These are phyloP conservation scores for Lactarius indigo DNA, from an alignment of 768 basidiomycete species.

Conservation along the genomic window DNA sequence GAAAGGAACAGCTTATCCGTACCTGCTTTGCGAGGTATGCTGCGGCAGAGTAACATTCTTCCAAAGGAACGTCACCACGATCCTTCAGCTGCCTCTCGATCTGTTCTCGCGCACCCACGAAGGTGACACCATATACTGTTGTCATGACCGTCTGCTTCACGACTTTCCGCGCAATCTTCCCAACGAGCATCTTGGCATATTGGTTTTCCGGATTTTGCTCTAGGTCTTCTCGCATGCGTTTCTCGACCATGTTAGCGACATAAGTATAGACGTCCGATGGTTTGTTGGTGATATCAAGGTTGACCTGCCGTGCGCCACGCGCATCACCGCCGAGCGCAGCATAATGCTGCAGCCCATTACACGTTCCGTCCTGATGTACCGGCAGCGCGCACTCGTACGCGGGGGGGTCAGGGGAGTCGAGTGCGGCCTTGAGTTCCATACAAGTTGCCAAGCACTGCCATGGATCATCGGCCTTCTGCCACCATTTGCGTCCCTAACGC, in stretches of 20 bases:
- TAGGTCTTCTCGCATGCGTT: slow-evolving; percentile 54
- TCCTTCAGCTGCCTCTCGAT: slow-evolving; percentile 87
- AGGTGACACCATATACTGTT: slow-evolving; percentile 97
- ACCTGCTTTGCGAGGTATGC: slow-evolving; percentile 81
- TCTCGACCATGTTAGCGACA: slow-evolving; percentile 84
- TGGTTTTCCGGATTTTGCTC: slow-evolving; percentile 35
- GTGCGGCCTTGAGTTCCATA: slow-evolving; percentile 79
- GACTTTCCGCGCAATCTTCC: slow-evolving; percentile 86
- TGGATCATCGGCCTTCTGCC: slow-evolving; percentile 88
- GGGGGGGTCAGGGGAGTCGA: slow-evolving; percentile 62
- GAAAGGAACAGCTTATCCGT: background rate
- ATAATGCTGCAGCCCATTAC: slow-evolving; percentile 98
- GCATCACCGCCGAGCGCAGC: slow-evolving; percentile 94
- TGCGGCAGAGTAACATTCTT: slow-evolving; percentile 70
- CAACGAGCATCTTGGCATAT: slow-evolving; percentile 59
- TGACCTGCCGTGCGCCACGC: slow-evolving; percentile 88
- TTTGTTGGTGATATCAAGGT: slow-evolving; percentile 75
- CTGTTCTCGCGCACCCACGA: slow-evolving; percentile 90
- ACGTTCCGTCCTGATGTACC: slow-evolving; percentile 97
- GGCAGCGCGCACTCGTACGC: slow-evolving; percentile 69
- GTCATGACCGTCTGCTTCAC: slow-evolving; percentile 99
- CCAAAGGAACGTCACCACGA: slow-evolving; percentile 63
- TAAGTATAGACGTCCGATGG: slow-evolving; percentile 96
- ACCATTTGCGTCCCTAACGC: slow-evolving; percentile 73
- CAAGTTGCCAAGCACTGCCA: slow-evolving; percentile 97